Percentiles rank a stretch among this genome's conserved stretches.
Evolutionary conservation across 495 filamentous ascomycete genomes (phyloP).

Genomic region (Thermothielavioides terrestris): DNA sequence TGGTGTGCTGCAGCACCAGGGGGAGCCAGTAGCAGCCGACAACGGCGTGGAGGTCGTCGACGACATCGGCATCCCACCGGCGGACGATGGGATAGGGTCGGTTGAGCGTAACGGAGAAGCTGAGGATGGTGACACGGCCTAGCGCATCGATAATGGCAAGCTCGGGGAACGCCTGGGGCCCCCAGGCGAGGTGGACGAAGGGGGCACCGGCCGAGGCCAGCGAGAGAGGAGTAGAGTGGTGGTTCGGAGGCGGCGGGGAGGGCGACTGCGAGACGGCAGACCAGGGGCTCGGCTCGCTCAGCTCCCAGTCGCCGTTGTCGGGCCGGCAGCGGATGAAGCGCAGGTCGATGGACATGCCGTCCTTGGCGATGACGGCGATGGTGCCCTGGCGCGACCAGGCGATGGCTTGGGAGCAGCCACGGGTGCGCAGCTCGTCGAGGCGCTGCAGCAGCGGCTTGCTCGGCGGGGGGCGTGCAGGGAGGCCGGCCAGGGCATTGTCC

Average conservation of each 20-base stretch:
- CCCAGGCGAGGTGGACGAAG: slow-evolving; percentile 73
- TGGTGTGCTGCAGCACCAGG: slow-evolving; percentile 32
- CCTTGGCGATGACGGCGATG: slow-evolving; percentile 72
- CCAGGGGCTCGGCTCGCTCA: slow-evolving; percentile 51
- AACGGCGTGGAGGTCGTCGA: slow-evolving; percentile 65
- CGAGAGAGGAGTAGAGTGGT: slow-evolving; percentile 27
- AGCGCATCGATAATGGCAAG: slow-evolving; percentile 67
- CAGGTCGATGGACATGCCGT: slow-evolving; percentile 58
- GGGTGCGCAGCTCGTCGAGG: slow-evolving; percentile 67
- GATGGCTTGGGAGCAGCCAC: slow-evolving; percentile 78
- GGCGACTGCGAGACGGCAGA: slow-evolving; percentile 27
- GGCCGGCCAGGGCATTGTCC: slow-evolving; percentile 37
- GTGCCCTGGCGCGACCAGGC: slow-evolving; percentile 86
- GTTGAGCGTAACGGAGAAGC: slow-evolving; percentile 55
- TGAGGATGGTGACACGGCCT: slow-evolving; percentile 64
- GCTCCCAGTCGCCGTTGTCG: slow-evolving; percentile 64
- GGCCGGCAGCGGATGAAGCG: slow-evolving; percentile 62
- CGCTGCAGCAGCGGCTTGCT: slow-evolving; percentile 62
- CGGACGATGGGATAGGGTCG: slow-evolving; percentile 49
- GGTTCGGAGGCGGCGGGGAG: slow-evolving; percentile 35
- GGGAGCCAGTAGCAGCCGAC: slow-evolving; percentile 81
- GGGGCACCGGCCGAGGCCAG: slow-evolving; percentile 36
- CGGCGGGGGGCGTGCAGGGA: slow-evolving; percentile 39
- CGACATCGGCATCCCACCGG: slow-evolving; percentile 47
- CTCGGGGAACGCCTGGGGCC: slow-evolving; percentile 54